Evolutionary conservation across 1,284 basidiomycete genomes (phyloP).

Genomic region (Rhodotorula mucilaginosa): DNA sequence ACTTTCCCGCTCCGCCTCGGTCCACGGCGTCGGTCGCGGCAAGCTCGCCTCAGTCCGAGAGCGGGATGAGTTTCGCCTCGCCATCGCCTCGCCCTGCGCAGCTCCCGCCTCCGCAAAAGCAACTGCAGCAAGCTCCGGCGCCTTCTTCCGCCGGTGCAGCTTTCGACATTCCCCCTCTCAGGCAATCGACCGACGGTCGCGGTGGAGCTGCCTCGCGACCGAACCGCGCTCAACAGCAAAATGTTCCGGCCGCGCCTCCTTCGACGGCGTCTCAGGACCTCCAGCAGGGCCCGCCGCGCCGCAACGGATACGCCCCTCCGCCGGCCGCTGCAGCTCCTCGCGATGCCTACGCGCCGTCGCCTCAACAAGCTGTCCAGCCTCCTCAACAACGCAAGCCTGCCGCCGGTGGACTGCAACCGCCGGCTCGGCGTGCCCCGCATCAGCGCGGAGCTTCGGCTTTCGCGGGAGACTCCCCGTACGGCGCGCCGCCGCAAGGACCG

Average conservation of each 20-base stretch:
- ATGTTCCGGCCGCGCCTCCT: not conserved
- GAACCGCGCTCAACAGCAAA: not conserved
- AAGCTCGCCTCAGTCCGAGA: constrained; percentile 10
- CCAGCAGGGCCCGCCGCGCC: constrained; percentile 1
- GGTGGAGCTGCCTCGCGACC: not conserved
- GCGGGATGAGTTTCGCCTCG: not conserved
- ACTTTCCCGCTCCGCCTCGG: not conserved
- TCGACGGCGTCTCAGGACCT: not conserved
- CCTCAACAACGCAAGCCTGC: constrained; percentile 16
- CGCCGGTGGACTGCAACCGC: constrained; percentile 19
- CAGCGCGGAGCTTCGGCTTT: constrained; percentile 35
- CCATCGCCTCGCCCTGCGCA: not conserved
- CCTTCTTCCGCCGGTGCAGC: constrained; percentile 6
- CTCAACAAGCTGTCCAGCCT: constrained; percentile 15
- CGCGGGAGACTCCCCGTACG: constrained; percentile 35
- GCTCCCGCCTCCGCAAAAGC: not conserved
- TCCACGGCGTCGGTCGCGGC: not conserved
- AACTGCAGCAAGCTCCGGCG: not conserved
- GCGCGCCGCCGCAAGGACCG: constrained; percentile 24
- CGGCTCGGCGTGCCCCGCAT: constrained; percentile 29
- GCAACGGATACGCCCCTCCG: constrained; percentile 1
- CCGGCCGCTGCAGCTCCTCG: constrained; percentile 12
- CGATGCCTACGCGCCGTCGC: constrained; percentile 6
- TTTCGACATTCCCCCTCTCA: constrained; percentile 28
- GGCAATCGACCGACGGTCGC: not conserved